Evolutionary conservation across 192 early-diverging fungal genomes (phyloP), one percentile per base, ranked within the genome.

Genomic region (Mortierella antarctica): DNA sequence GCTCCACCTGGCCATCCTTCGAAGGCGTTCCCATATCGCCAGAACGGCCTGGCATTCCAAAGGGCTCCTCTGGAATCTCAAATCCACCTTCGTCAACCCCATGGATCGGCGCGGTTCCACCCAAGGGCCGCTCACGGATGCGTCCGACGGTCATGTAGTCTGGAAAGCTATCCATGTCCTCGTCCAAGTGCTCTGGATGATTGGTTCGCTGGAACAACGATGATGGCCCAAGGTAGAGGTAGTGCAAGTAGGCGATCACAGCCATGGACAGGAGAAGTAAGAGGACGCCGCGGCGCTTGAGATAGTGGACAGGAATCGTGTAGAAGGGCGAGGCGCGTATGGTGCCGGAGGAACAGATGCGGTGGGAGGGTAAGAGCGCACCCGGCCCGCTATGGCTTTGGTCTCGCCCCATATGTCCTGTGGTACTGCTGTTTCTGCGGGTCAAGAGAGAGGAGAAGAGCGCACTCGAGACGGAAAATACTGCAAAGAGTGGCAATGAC

Each of bases 21-120:
- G 51, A 17, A 6, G 42, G 31, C 31, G 31, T 31, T 31, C 31
- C 31, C 31, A 31, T 31, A 31, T 31, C 3, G 31, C 20, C 60
- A 31, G 31, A 31, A 31, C 31, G 31, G 31, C 31, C 31, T 31
- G 31, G 31, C 31, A 56, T 31, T 31, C 31, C 18, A 41, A 54
- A 62, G 5, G 62, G 61, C 5, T 75, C 73, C 48, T 67, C 53
- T 5, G 49, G 12, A n/a, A 75, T 62, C 58, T 68, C 73, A 1
- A 75, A 75, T 14, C 73, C 73, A n/a, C 68, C 49, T 18, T 67
- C 46, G 41, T 75, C 73, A 6, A 75, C 65, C 13, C 65, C 65
- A 53, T 67, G 49, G 41, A 75, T 49, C 3, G 73, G 65, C 31
- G 73, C 65, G 41, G 73, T 52, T 45, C 73, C 73, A 11, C 11